Base-by-base conservation (phyloP, 1,139 yeast species). In the Protomyces inundatus region DNA sequence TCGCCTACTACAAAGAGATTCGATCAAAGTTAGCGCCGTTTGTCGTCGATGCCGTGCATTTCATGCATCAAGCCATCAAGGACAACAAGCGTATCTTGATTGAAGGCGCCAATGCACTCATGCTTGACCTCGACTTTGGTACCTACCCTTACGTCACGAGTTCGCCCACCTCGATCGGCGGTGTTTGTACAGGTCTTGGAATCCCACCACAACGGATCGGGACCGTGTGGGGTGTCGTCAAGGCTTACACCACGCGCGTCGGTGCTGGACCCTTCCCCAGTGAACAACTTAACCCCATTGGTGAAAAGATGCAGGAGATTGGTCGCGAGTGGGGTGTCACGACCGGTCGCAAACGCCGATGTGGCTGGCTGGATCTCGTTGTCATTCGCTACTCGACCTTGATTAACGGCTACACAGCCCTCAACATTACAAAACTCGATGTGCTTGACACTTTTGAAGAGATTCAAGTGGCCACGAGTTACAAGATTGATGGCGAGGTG, bases 191-290 rank as follows among this genome's bases (percentile, higher is more conserved):
- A 54, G 99, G 99, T 68, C 82, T 95, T 69, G 99, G 98, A 71
- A 77, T 93, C 67, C 97, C 98, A 42, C 98, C 98, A 70, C 83
- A 79, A 69, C 79, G 85, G 69, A 87, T 93, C 71, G 82, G 81
- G 64, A 86, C 90, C 74, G 81, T 90, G 57, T 90, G 87, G 74
- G 99, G 99, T 76, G 98, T 93, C 53, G 98, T 91, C 64, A 93
- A 93, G 80, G 98, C 98, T 55, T 93, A 93, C 77, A 95, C 98
- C 58, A 93, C 98, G 52, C 86, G 99, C 78, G 99, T 93, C 66
- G 99, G 99, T 72, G 98, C 90, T 73, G 99, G 99, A 68, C 98
- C 99, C 45, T 93, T 93, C 88, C 98, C 99, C 68, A 87, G 98
- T 66, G 99, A 93, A 78, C 98, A 91, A 76, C 82, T 91, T 75